Base-by-base conservation (phyloP, 257 asterid genomes). In the Gentiana dahurica region DNA sequence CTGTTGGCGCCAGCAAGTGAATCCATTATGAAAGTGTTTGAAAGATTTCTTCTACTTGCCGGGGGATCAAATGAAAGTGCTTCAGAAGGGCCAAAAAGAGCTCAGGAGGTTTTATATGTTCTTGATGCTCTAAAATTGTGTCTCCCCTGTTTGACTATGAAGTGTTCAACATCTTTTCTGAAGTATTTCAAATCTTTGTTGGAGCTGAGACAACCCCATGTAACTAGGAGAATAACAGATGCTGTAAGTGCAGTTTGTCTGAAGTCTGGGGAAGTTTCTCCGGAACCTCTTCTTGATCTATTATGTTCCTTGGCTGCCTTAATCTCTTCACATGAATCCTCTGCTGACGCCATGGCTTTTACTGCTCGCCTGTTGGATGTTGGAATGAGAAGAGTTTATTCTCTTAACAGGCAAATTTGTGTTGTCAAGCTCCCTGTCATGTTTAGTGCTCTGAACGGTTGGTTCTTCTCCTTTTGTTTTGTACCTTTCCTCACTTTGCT, bases 381-480 rank as follows among this genome's bases (percentile, higher is more conserved):
- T 64, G 98, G 98, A 62, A 88, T 92, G 85, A 81, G 62, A 70
- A 70, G 72, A 72, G 86, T 92, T 45, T 83, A 75, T 72, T 70
- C 77, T 7, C 75, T 81, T 46, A 75, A 85, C 73, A 73, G 87
- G 75, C 69, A 83, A 62, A 73, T 81, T 35, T 92, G 97, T 68
- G 88, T 85, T 59, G 79, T 73, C 64, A 88, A 88, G 86, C 95
- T 92, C 57, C 95, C 97, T 45, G 60, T 86, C 39, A 57, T 92
- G 34, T 77, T 85, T 72, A 88, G 41, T 74, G 78, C 83, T 4
- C 86, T 92, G 43, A 76, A 77, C 77, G 98, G 97, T 91, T 51
- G 55, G 62, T 61, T 41, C 34, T 69, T 69, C 10, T 4, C 9
- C 54, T 52, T 34, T 6, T 39, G 13, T 44, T 57, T 24, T 34